phyloP scores from a whole-genome alignment of 2,329 filamentous ascomycete genomes.

The Colletotrichum tabaci region DNA sequence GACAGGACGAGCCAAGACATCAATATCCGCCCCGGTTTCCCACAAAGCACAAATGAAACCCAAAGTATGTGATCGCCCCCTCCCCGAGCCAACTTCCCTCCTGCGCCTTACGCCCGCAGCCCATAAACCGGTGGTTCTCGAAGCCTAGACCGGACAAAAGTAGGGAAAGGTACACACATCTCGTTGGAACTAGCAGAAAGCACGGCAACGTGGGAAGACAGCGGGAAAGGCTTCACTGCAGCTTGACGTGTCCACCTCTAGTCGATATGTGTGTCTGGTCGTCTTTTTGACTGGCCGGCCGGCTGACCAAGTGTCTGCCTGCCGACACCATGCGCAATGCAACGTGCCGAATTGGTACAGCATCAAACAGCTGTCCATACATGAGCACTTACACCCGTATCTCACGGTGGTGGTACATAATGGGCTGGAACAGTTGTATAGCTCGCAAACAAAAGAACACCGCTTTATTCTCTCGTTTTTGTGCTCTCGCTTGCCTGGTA shows the following conservation, averaged over 20 bases:
- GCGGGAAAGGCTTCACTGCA: slow-evolving; percentile 9
- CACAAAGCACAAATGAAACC: not conserved
- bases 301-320: not conserved
- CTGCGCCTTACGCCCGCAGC: not conserved
- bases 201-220: not conserved
- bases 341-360: slow-evolving; percentile 16
- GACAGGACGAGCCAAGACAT: not conserved
- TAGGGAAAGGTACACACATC: not conserved
- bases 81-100: not conserved
- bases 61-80: not conserved
- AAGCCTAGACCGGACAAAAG: not conserved
- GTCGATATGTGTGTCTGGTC: not conserved
- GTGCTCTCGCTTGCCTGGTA: not conserved
- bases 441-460: not conserved
- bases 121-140: not conserved
- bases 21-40: not conserved
- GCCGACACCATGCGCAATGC: slow-evolving; percentile 27
- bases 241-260: slow-evolving; percentile 24
- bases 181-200: not conserved
- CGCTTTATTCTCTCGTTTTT: not conserved
- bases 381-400: not conserved
- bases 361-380: not conserved
- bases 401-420: not conserved
- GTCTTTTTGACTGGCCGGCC: not conserved
- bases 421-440: no score